Base-by-base conservation (phyloP, 805 yeast genomes). In the Zygotorulaspora sp. region DNA sequence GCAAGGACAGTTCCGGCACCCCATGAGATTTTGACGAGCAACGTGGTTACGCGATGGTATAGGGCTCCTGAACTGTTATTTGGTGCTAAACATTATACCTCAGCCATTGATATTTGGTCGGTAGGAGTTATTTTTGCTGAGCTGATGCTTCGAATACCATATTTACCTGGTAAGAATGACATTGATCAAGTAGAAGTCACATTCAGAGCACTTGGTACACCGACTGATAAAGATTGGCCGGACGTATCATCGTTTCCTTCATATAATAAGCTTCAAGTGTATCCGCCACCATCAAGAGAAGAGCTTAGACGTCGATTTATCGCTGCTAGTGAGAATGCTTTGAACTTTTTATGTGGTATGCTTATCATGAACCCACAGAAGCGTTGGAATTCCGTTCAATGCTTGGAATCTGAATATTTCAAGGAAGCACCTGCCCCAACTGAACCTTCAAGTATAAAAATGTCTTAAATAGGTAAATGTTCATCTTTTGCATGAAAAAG, bases 11-110 rank as follows among this genome's bases (percentile, higher is more conserved):
- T 86, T 41, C 90, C 94, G 0, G 71, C 80, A 16, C 85, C 89
- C 0, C 76, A 78, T 41, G 92, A 83, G 47, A 75, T 72, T 30
- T 67, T 92, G 59, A 85, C 97, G 0, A 84, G 95, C 2, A 90
- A 89, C 46, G 99, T 92, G 3, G 98, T 92, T 1, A 92, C 99
- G 2, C 67, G 97, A 43, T 92, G 99, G 99, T 92, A 92, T 62
- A 68, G 97, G 38, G 95, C 97, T 0, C 99, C 99, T 0, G 99
- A 92, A 54, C 66, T 92, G 32, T 65, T 92, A 16, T 77, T 90
- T 44, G 97, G 96, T 1, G 83, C 96, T 0, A 73, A 81, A 32
- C 92, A 87, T 59, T 92, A 92, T 54, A 82, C 96, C 0, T 81
- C 80, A 2, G 94, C 94, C 0, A 75, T 92, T 3, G 99, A 92